phyloP scores from a whole-genome alignment of 2,329 filamentous ascomycete species.

The Catunica adiposa region DNA sequence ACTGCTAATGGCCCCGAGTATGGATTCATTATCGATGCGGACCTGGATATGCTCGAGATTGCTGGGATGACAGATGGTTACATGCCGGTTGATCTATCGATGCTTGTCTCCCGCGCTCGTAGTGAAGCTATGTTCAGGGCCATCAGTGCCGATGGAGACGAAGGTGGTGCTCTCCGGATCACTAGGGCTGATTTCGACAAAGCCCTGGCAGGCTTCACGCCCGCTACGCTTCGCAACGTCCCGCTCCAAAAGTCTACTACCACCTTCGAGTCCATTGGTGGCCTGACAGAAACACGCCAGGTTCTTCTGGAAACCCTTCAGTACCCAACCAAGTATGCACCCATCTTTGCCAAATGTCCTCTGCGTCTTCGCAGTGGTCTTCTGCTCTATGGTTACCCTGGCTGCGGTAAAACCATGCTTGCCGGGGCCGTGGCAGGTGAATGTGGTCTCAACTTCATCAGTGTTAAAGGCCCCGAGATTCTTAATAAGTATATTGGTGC shows the following conservation, averaged over 20 bases:
- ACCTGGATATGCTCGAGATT: conserved; percentile 80
- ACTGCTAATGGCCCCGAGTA: conserved; percentile 21
- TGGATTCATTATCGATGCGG: conserved; percentile 56
- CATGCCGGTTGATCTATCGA: conserved; percentile 83
- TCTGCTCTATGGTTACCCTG: conserved; percentile 84
- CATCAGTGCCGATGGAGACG: conserved; percentile 37
- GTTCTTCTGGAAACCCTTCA: conserved; percentile 89
- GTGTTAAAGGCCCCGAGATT: conserved; percentile 94
- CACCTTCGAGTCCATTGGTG: conserved; percentile 83
- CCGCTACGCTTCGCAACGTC: conserved; percentile 84
- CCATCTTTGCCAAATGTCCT: conserved; percentile 91
- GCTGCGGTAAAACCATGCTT: conserved; percentile 89
- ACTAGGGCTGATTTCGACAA: conserved; percentile 61
- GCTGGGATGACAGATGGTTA: conserved; percentile 93
- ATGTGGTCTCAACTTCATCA: conserved; percentile 96
- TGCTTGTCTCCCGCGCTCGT: conserved; percentile 72
- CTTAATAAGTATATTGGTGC: conserved; percentile 98
- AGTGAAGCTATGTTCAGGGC: conserved; percentile 86
- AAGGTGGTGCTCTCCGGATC: conserved; percentile 42
- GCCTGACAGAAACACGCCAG: conserved; percentile 68
- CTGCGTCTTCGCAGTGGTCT: conserved; percentile 86
- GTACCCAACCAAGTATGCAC: conserved; percentile 94
- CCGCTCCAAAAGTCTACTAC: conserved; percentile 85
- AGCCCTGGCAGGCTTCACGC: conserved; percentile 83
- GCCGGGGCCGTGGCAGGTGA: conserved; percentile 95